A percentile compares a stretch with the other conserved stretches of the same genome.
These are phyloP conservation scores for Sonneratia caseolaris DNA, from an alignment of 345 rosid species.

Conservation along the genomic window DNA sequence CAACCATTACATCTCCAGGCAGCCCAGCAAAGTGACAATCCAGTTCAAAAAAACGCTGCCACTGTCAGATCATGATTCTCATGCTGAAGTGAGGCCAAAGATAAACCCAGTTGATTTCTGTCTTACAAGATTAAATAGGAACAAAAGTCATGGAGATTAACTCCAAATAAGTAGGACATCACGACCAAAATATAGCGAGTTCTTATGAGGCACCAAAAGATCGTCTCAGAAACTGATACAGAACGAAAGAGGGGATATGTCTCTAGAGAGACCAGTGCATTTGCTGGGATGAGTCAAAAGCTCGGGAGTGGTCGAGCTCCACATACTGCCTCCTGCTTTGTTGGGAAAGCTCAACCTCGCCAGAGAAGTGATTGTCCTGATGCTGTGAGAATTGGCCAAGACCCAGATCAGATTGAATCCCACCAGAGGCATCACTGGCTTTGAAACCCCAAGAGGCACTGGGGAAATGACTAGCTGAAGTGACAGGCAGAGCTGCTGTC, in stretches of 20 bases:
- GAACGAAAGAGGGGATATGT: not conserved
- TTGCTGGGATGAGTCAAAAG: slow-evolving; percentile 47
- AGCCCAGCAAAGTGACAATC: too few species aligned
- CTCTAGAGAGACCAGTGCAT: slow-evolving; percentile 63
- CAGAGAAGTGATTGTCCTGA: slow-evolving; percentile 26
- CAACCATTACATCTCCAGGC: too few species aligned
- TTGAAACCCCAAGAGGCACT: slow-evolving; percentile 40
- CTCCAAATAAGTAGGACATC: not conserved
- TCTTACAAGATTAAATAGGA: not conserved
- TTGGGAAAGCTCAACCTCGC: slow-evolving; percentile 43
- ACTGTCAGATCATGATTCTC: too few species aligned
- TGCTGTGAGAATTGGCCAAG: slow-evolving; percentile 41
- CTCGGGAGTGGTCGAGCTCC: slow-evolving; percentile 49
- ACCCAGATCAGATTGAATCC: slow-evolving; percentile 39
- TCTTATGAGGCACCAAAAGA: not conserved
- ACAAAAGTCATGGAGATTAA: not conserved
- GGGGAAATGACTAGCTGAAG: slow-evolving; percentile 33
- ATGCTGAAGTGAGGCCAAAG: too few species aligned
- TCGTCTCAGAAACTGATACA: not conserved
- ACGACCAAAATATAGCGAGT: not conserved
- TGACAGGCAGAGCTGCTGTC: slow-evolving; percentile 29
- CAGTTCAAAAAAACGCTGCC: too few species aligned
- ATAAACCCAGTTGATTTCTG: not conserved
- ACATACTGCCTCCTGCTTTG: slow-evolving; percentile 45
- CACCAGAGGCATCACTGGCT: slow-evolving; percentile 24